These are phyloP conservation scores for Psilocybe mexicana DNA, from an alignment of 1,284 basidiomycete genomes.

Conservation along the genomic window DNA sequence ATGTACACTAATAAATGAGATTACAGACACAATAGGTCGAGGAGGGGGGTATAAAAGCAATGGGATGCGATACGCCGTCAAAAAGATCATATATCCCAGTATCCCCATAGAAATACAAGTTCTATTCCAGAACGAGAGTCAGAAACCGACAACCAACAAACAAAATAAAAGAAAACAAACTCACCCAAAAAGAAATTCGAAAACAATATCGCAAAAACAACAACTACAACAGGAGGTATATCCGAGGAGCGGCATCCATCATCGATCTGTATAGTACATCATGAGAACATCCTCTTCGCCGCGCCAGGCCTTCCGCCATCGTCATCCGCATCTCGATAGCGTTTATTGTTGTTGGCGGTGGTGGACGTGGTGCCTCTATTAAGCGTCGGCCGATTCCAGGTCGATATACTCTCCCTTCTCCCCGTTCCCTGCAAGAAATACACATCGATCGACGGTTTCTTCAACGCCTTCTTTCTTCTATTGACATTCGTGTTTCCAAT, in stretches of 20 bases:
- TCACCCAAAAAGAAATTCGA: not conserved
- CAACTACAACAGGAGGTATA: not conserved
- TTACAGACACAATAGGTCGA: not conserved
- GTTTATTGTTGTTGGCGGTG: constrained; percentile 9
- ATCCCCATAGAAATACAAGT: not conserved
- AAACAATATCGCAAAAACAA: not conserved
- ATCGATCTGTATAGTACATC: not conserved
- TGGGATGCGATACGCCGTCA: not conserved
- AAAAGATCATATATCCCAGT: not conserved
- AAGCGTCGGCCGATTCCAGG: not conserved
- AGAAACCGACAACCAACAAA: not conserved
- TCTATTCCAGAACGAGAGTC: not conserved
- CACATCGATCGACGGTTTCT: constrained; percentile 41
- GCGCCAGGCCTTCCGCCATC: constrained; percentile 8
- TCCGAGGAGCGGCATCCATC: not conserved
- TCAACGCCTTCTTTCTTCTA: constrained; percentile 19
- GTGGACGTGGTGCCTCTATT: not conserved
- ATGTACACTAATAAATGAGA: not conserved
- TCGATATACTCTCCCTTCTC: not conserved
- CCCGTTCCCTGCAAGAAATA: constrained; percentile 29
- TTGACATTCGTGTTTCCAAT: constrained; percentile 21
- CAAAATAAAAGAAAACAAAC: not conserved
- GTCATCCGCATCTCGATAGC: constrained; percentile 15
- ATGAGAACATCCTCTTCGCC: constrained; percentile 14
- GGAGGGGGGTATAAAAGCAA: not conserved